Base-by-base conservation (phyloP, 2,329 filamentous ascomycete genomes). In the Cladophialophora exuberans region DNA sequence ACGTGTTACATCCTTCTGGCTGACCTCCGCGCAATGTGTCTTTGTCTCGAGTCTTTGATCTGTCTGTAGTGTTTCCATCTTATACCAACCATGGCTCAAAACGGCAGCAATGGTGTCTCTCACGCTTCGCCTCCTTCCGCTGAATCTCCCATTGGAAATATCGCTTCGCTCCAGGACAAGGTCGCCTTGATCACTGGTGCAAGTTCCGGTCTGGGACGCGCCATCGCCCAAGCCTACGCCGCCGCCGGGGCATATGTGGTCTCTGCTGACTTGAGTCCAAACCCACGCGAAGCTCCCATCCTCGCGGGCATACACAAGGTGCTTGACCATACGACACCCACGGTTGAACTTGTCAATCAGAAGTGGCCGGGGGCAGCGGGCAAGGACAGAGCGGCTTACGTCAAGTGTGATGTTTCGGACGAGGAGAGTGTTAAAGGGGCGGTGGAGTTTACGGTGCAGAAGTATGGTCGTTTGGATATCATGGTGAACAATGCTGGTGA, bases 381-480 rank as follows among this genome's bases (percentile, higher is more conserved):
- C 9, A 33, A 23, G 2, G 18, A 49, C n/a, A 43, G 54, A 10
- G 54, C 54, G 5, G 44, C 17, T 20, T 60, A 35, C 20, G 53
- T 64, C 25, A 28, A 54, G n/a, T 59, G 55, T 39, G 56, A 64
- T 38, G 60, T 62, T 18, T 59, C 60, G 9, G 33, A 57, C n/a
- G 50, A 57, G 31, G 47, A 44, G 4, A 56, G 49, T 36, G 62
- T 65, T 56, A 1, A 90, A 66, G 86, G 89, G 44, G 90, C 91
- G 20, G 81, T 97, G 46, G 90, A 91, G 30, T 88, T 96, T 70
- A 89, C 91, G 15, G 84, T 96, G 13, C 82, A 88, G 62, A 81
- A 85, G 1, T 97, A 96, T 74, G 90, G 90, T 4, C 82, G 87
- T 28, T 41, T 64, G 41, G 60, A 62, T 50, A 54, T 64, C 18